phyloP scores from a whole-genome alignment of 345 rosid species.

The Eucalyptus regnans region DNA sequence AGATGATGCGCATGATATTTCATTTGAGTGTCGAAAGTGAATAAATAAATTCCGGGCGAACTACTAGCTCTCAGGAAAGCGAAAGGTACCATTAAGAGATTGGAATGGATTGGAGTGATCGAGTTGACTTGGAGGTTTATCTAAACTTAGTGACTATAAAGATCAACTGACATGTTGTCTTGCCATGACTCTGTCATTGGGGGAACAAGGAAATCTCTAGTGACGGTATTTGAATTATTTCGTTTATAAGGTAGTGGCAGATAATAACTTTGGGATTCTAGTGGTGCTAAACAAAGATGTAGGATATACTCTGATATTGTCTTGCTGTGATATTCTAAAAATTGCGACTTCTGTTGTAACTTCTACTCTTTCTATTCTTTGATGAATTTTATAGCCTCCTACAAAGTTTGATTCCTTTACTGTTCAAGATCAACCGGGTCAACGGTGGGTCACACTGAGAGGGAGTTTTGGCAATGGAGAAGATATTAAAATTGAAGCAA shows the following conservation, averaged over 20 bases:
- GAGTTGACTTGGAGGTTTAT: neutral
- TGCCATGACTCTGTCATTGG: neutral
- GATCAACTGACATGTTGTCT: neutral
- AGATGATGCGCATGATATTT: neutral
- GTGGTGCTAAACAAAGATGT: neutral
- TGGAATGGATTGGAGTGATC: neutral
- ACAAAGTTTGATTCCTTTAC: conserved; percentile 39
- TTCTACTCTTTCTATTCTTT: neutral
- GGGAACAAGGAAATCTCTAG: neutral
- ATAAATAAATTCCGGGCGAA: neutral
- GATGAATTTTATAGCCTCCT: conserved; percentile 20
- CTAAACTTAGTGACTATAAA: neutral
- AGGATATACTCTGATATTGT: neutral
- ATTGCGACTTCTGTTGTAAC: neutral
- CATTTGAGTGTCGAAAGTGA: neutral
- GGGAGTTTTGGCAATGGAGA: conserved; percentile 27
- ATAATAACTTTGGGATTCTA: neutral
- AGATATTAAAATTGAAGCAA: conserved; percentile 39
- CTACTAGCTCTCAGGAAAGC: neutral
- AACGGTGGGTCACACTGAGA: conserved; percentile 44
- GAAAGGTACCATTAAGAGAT: neutral
- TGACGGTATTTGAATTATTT: neutral
- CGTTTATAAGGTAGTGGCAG: neutral
- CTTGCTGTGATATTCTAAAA: neutral
- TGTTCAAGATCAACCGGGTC: conserved; percentile 46